Evolutionary conservation across 2,329 filamentous ascomycete species (phyloP).

Genomic region (Pyrenophora graminea): DNA sequence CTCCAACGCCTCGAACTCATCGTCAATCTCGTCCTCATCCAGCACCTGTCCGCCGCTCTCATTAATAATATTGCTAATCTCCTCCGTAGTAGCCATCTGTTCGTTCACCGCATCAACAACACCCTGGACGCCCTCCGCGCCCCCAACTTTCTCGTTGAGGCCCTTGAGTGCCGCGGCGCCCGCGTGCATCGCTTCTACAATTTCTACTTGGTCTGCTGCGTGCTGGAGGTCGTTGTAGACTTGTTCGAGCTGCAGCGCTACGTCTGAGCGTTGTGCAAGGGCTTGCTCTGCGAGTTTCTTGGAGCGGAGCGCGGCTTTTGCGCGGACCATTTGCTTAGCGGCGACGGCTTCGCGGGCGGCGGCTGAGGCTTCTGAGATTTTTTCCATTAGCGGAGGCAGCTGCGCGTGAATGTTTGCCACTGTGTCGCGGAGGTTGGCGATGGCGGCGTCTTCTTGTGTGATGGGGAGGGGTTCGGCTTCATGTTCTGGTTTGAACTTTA

Average conservation of each 20-base stretch:
- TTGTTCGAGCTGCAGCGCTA: constrained; percentile 79
- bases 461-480: constrained; percentile 58
- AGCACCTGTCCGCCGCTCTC: constrained; percentile 58
- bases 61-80: constrained; percentile 76
- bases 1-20: constrained; percentile 81
- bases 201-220: constrained; percentile 80
- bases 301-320: constrained; percentile 76
- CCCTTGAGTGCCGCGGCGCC: constrained; percentile 72
- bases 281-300: constrained; percentile 81
- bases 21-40: constrained; percentile 83
- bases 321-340: constrained; percentile 73
- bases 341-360: constrained; percentile 72
- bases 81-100: constrained; percentile 74
- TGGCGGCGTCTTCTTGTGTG: constrained; percentile 76
- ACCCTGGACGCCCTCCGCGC: constrained; percentile 73
- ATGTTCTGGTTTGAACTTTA: constrained; percentile 68
- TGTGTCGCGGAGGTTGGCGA: constrained; percentile 78
- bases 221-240: constrained; percentile 83
- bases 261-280: constrained; percentile 71
- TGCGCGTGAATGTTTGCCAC: constrained; percentile 69
- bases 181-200: constrained; percentile 80
- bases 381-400: constrained; percentile 65
- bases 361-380: constrained; percentile 54
- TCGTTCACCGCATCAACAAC: constrained; percentile 76
- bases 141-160: constrained; percentile 78